These are phyloP conservation scores for Prunus dulcis DNA, from an alignment of 306 rosid species.

Conservation along the genomic window DNA sequence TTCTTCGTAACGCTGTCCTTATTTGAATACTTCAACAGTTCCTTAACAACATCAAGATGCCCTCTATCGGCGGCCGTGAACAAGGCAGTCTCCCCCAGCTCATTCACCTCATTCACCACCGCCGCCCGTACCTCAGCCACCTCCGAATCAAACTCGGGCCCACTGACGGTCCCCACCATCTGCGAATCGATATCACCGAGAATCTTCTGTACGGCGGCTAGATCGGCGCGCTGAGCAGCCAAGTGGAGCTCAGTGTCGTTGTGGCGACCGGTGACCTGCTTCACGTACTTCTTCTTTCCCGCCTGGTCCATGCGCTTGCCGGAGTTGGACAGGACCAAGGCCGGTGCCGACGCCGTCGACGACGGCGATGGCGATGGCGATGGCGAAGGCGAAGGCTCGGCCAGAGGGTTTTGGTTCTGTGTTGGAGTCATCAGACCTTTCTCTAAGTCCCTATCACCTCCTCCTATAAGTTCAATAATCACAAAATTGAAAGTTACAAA, in stretches of 20 bases:
- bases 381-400: constrained; percentile 56
- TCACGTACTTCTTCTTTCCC: constrained; percentile 95
- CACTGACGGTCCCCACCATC: constrained; percentile 59
- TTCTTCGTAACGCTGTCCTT: constrained; percentile 55
- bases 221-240: constrained; percentile 95
- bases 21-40: constrained; percentile 67
- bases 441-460: constrained; percentile 46
- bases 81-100: constrained; percentile 80
- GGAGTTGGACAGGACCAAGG: constrained; percentile 84
- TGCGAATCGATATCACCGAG: constrained; percentile 69
- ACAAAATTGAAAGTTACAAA: not conserved
- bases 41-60: constrained; percentile 79
- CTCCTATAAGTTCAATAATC: constrained; percentile 31
- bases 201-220: constrained; percentile 83
- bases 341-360: constrained; percentile 69
- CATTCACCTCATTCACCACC: constrained; percentile 84
- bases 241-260: constrained; percentile 95
- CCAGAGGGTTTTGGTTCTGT: constrained; percentile 29
- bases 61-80: constrained; percentile 90
- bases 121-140: constrained; percentile 88
- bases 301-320: constrained; percentile 96
- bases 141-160: constrained; percentile 63
- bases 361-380: constrained; percentile 81
- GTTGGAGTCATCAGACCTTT: constrained; percentile 35
- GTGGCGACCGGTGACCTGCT: constrained; percentile 96